These are phyloP conservation scores for Zostera marina DNA, from an alignment of 116 monocot genomes.

Conservation along the genomic window DNA sequence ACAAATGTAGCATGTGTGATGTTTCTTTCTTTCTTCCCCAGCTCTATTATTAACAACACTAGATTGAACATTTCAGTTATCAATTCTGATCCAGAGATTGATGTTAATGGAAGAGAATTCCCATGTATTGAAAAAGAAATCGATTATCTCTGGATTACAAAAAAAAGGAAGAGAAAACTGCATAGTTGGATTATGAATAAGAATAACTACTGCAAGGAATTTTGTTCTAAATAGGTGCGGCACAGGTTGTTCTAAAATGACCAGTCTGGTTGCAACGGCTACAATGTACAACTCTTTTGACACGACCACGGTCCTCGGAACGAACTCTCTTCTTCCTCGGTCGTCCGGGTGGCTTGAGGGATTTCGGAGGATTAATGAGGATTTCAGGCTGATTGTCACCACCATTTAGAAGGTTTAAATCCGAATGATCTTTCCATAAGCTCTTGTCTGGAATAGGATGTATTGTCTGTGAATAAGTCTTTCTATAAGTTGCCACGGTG, in stretches of 20 bases:
- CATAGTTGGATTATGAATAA: no score
- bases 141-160: no score
- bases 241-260: slow-evolving; percentile 95
- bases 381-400: slow-evolving; percentile 13
- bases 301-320: slow-evolving; percentile 68
- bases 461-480: slow-evolving; percentile 86
- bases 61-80: no score
- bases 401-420: slow-evolving; percentile 5
- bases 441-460: slow-evolving; percentile 93
- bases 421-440: slow-evolving; percentile 57
- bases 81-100: no score
- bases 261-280: slow-evolving; percentile 97
- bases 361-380: slow-evolving; percentile 71
- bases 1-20: no score
- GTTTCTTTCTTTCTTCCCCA: no score
- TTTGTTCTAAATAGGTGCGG: slow-evolving; percentile 55
- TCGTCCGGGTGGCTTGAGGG: slow-evolving; percentile 62
- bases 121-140: no score
- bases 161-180: no score
- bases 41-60: no score
- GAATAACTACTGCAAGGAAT: no score
- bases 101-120: no score
- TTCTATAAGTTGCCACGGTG: slow-evolving; percentile 81
- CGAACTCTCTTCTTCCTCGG: slow-evolving; percentile 82
- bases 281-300: slow-evolving; percentile 84